Conservation (phyloP, 768 basidiomycete genomes). For the Agaricus blazei region DNA sequence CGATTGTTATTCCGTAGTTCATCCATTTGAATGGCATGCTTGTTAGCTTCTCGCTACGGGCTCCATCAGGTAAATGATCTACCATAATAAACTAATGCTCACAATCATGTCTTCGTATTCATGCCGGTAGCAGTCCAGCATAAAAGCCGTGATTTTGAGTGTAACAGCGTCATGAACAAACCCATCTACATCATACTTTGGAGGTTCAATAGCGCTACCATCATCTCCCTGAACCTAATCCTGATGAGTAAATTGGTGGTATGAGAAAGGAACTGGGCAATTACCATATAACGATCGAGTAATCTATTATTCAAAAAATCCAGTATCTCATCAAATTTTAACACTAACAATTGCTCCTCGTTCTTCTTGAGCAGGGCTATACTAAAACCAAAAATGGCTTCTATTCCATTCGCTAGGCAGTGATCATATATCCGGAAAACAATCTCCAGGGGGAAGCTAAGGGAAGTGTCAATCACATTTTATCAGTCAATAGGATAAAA, state of each 20-base stretch:
- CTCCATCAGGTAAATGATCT: background rate
- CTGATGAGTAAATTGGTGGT: constrained; percentile 4
- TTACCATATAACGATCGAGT: constrained; percentile 74
- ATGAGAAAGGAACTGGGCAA: background rate
- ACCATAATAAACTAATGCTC: constrained; percentile 3
- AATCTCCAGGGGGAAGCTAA: constrained; percentile 87
- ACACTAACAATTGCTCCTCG: constrained; percentile 66
- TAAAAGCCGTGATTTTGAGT: constrained; percentile 88
- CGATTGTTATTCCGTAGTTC: constrained; percentile 77
- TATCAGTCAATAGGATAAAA: background rate
- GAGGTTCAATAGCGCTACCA: constrained; percentile 18
- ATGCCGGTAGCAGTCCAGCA: constrained; percentile 85
- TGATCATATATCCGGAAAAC: constrained; percentile 98
- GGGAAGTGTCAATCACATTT: background rate
- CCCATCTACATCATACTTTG: constrained; percentile 64
- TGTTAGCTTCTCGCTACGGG: constrained; percentile 60
- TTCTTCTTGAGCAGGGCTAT: constrained; percentile 83
- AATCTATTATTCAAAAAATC: constrained; percentile 75
- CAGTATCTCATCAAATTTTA: constrained; percentile 92
- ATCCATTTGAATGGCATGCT: constrained; percentile 83
- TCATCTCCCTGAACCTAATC: constrained; percentile 21
- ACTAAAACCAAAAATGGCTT: constrained; percentile 95
- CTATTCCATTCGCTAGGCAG: constrained; percentile 93
- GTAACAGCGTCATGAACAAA: constrained; percentile 87
- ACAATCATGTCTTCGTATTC: constrained; percentile 83